These are phyloP conservation scores for Haplosporangium sp. DNA, from an alignment of 371 early-diverging fungal species.

Conservation along the genomic window DNA sequence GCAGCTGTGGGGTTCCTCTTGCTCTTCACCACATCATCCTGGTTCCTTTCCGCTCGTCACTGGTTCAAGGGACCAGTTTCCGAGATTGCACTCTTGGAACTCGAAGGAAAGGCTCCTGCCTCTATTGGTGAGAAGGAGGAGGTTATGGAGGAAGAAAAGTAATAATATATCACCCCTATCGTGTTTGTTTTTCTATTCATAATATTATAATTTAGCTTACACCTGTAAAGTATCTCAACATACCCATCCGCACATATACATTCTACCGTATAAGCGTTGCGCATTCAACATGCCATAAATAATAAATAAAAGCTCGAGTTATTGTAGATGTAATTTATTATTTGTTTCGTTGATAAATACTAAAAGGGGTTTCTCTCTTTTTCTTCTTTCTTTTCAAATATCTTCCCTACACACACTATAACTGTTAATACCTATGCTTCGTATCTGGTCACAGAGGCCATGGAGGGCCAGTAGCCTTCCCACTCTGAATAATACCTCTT, in stretches of 20 bases:
- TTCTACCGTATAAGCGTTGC: background rate
- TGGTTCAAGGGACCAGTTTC: constrained; percentile 61
- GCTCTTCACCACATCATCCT: constrained; percentile 58
- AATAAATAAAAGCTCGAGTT: background rate
- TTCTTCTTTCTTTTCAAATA: too few relatives aligned
- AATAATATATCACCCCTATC: constrained; percentile 6
- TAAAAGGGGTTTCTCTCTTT: background rate
- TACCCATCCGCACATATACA: background rate
- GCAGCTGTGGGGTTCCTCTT: constrained; percentile 64
- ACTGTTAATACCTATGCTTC: too few relatives aligned
- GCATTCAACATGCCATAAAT: constrained; percentile 1
- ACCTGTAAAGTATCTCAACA: constrained; percentile 10
- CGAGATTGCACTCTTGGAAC: constrained; percentile 49
- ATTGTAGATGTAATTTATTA: background rate
- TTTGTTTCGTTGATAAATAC: background rate
- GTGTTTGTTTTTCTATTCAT: background rate
- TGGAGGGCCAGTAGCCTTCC: background rate
- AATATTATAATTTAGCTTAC: background rate
- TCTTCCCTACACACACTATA: too few relatives aligned
- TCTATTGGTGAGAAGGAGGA: constrained; percentile 24
- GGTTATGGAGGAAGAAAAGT: constrained; percentile 21
- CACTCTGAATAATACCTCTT: background rate
- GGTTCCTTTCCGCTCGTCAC: constrained; percentile 61
- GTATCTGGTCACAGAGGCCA: background rate
- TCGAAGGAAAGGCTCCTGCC: constrained; percentile 33